Evolutionary conservation across 495 filamentous ascomycete genomes (phyloP), one percentile per base, ranked within the genome.

Genomic region (Jackrogersella multiformis): DNA sequence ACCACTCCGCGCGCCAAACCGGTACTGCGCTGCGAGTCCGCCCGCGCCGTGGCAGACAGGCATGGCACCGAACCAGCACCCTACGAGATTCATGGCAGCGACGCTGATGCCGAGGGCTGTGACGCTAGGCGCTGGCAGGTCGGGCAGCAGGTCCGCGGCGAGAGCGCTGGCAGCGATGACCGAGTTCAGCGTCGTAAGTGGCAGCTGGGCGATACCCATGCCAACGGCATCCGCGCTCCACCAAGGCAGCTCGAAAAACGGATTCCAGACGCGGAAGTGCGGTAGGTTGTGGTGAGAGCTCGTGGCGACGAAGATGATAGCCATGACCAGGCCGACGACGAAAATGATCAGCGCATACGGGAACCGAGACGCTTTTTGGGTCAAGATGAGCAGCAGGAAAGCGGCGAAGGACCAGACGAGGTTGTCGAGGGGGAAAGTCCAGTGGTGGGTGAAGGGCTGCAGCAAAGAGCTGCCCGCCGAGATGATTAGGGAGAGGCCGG

Each of bases 31-130:
- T 1, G 94, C 94, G 0, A 97, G 80, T 0, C 94, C 94, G 1
- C 94, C 94, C 10, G 92, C 92, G 4, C 94, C 94, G 72, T 97
- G 94, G 69, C 94, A 98, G 1, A 96, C 90, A 4, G 94, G 94
- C 94, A 98, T 98, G 0, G 89, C 91, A 26, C 93, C 94, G 74
- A 97, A 95, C 90, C 91, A 94, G 76, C 90, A 93, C 5, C 91
- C 89, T 4, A 90, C 65, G 5, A 97, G 78, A 73, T 97, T 97
- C 88, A 96, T 95, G 3, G 76, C 66, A 0, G 87, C 87, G 6
- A 98, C 91, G 42, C 91, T 94, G 51, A 96, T 70, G 0, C 93
- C 94, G 16, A 97, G 81, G 1, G 86, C 80, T 0, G 92, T 93
- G 13, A 89, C 84, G 0, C 86, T 85, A 1, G 92, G 92, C 0